Evolutionary conservation across 169 alveolate genomes (phyloP).

Genomic region (Plasmodium gaboni): DNA sequence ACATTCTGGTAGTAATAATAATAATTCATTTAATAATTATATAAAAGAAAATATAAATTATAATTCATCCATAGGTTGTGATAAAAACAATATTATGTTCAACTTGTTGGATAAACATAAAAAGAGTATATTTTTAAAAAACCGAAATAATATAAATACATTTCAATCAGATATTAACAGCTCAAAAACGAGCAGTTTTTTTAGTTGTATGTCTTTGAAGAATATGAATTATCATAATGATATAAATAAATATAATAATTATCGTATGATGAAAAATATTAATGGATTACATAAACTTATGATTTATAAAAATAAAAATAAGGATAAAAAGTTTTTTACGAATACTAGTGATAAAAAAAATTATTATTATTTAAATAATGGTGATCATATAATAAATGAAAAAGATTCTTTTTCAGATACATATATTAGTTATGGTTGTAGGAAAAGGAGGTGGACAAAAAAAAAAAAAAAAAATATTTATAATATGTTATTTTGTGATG

Average conservation of each 20-base stretch:
- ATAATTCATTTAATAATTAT: not conserved
- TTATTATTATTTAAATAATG: conserved; percentile 1
- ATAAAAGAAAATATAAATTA: conserved; percentile 2
- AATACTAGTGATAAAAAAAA: conserved; percentile 52
- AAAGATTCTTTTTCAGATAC: conserved; percentile 59
- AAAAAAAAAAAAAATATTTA: conserved; percentile 28
- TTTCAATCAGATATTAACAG: conserved; percentile 18
- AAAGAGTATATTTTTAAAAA: conserved; percentile 24
- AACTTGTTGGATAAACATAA: not conserved
- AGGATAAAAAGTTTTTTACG: conserved; percentile 8
- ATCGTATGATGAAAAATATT: not conserved
- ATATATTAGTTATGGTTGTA: conserved; percentile 25
- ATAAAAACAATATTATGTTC: not conserved
- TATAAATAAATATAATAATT: not conserved
- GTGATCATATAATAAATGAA: conserved; percentile 18
- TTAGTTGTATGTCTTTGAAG: conserved; percentile 41
- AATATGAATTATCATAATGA: conserved; percentile 23
- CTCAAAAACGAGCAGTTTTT: conserved; percentile 41
- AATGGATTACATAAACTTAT: conserved; percentile 5
- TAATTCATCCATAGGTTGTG: not conserved
- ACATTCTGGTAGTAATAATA: not conserved
- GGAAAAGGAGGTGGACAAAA: conserved; percentile 1
- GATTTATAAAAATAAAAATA: conserved; percentile 9
- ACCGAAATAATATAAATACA: not conserved
- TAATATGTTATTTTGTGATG: conserved; percentile 32